phyloP scores from a whole-genome alignment of 352 stramenopile species.

The Phytopythium cucurbitacearum region DNA sequence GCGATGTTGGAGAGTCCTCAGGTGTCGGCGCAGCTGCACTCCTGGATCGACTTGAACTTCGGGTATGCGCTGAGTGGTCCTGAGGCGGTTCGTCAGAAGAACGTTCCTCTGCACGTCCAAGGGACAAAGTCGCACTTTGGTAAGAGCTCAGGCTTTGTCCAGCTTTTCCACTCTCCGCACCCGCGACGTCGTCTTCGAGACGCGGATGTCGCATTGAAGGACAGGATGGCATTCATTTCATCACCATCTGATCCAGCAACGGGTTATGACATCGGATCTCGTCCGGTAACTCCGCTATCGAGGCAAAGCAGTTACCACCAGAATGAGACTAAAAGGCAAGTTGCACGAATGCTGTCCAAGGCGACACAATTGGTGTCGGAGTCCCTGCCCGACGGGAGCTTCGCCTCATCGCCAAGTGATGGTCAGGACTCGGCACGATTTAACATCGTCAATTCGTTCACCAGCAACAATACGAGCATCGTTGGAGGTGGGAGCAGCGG shows the following conservation, averaged over 20 bases:
- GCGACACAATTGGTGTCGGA: constrained; percentile 32
- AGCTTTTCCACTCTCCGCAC: constrained; percentile 54
- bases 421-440: constrained; percentile 3
- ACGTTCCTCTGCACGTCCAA: constrained; percentile 76
- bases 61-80: constrained; percentile 80
- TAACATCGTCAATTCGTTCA: neutral
- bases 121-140: constrained; percentile 10
- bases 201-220: too few relatives aligned
- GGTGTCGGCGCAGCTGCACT: constrained; percentile 84
- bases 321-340: constrained; percentile 12
- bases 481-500: neutral
- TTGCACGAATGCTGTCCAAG: constrained; percentile 23
- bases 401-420: constrained; percentile 4
- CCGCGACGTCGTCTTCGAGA: constrained; percentile 9
- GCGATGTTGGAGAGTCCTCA: constrained; percentile 88
- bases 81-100: constrained; percentile 84
- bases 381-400: constrained; percentile 14
- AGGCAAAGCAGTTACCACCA: constrained; percentile 7
- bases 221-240: too few relatives aligned
- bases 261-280: neutral
- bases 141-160: constrained; percentile 76
- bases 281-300: neutral
- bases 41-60: constrained; percentile 98
- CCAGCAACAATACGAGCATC: neutral
- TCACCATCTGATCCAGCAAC: neutral